These are phyloP conservation scores for Boletus semigastroideus DNA, from an alignment of 1,284 basidiomycete genomes.

Conservation along the genomic window DNA sequence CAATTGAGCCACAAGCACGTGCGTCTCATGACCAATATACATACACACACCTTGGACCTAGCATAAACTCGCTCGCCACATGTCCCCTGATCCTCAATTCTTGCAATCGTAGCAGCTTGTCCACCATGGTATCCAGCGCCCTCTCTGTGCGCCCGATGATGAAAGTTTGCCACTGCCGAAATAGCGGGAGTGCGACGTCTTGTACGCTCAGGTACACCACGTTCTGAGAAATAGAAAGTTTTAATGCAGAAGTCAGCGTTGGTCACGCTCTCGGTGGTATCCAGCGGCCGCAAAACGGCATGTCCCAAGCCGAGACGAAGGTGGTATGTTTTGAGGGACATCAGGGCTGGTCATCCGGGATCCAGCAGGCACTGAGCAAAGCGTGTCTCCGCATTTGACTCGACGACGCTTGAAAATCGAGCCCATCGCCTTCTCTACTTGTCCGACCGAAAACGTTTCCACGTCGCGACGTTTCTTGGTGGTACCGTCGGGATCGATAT, in stretches of 20 bases:
- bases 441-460: constrained; percentile 15
- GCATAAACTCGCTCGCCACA: constrained; percentile 28
- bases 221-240: constrained; percentile 13
- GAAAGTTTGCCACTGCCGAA: constrained; percentile 16
- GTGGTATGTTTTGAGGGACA: constrained; percentile 11
- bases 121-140: constrained; percentile 19
- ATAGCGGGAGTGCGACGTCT: constrained; percentile 18
- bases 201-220: constrained; percentile 15
- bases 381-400: not conserved
- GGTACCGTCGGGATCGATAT: constrained; percentile 17
- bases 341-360: constrained; percentile 16
- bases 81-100: constrained; percentile 24
- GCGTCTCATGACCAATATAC: not conserved
- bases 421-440: not conserved
- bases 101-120: constrained; percentile 18
- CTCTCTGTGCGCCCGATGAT: constrained; percentile 21
- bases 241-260: constrained; percentile 23
- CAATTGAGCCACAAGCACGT: constrained; percentile 15
- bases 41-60: constrained; percentile 17
- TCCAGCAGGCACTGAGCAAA: constrained; percentile 18
- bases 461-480: constrained; percentile 17
- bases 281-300: constrained; percentile 15
- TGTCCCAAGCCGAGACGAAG: constrained; percentile 13
- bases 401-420: not conserved
- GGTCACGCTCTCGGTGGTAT: constrained; percentile 22